These are phyloP conservation scores for Kazachstania taianensis DNA, from an alignment of 805 yeast genomes.

Conservation along the genomic window DNA sequence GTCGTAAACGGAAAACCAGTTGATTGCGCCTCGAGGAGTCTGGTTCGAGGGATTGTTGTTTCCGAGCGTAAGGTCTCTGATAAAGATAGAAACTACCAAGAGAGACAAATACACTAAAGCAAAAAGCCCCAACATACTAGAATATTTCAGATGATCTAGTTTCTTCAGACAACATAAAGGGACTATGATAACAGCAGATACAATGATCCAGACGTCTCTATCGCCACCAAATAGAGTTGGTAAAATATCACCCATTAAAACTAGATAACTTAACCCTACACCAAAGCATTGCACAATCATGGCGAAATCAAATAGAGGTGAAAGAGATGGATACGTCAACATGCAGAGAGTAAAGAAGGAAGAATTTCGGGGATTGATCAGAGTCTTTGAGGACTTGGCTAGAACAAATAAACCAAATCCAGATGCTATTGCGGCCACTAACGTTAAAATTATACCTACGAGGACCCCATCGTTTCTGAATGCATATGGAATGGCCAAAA, in stretches of 20 bases:
- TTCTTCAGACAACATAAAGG: conserved; percentile 55
- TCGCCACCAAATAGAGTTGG: conserved; percentile 48
- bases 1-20: conserved; percentile 35
- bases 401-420: conserved; percentile 60
- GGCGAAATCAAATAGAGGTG: conserved; percentile 63
- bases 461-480: conserved; percentile 55
- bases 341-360: conserved; percentile 64
- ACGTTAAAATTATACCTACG: conserved; percentile 44
- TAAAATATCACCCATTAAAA: conserved; percentile 67
- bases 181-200: conserved; percentile 42
- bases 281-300: conserved; percentile 75
- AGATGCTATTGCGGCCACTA: conserved; percentile 56
- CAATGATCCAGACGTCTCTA: conserved; percentile 35
- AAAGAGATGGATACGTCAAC: conserved; percentile 59
- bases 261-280: conserved; percentile 59
- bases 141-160: conserved; percentile 58
- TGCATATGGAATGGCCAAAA: conserved; percentile 64
- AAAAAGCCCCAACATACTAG: conserved; percentile 58
- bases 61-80: conserved; percentile 27
- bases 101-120: conserved; percentile 49
- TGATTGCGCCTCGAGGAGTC: conserved; percentile 35
- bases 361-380: conserved; percentile 46
- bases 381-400: conserved; percentile 45
- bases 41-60: conserved; percentile 26
- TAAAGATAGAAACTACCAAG: conserved; percentile 41